Base-by-base conservation (phyloP, 2,329 filamentous ascomycete species). In the Penicillium vulpinum region DNA sequence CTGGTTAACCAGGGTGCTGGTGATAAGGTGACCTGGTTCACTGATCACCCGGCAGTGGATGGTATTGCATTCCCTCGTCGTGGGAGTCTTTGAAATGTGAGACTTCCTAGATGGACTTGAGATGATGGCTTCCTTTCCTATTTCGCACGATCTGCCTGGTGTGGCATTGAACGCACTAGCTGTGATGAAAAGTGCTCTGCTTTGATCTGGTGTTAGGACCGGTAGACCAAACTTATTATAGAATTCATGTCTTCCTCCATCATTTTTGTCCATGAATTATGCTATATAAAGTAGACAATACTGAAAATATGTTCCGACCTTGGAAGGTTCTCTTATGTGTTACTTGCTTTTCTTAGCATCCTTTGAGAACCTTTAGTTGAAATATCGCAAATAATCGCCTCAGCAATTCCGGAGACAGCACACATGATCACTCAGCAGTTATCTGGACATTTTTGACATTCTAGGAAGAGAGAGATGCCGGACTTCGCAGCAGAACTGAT, bases 11-110 rank as follows among this genome's bases (percentile, higher is more conserved):
- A 90, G 67, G 86, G 85, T 40, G 88, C 85, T 4, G 91, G 90
- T 43, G 92, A 96, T 63, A 88, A 91, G 68, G 91, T 92, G 70
- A 94, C 87, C 77, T 99, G 94, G 94, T 97, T 99, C 73, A 91
- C 92, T 41, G 94, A 97, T 73, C 83, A 87, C 69, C 81, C 89
- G 5, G 93, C 94, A 45, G 87, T 95, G 13, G 88, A 96, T 70
- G 92, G 91, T 5, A 90, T 99, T 13, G 80, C 82, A 59, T 97
- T 91, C 71, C 91, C 92, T 24, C 83, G 89, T 70, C 87, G 89
- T 65, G 87, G 89, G 21, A 88, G 82, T 68, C 73, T 88, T 59
- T 87, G 70, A 77, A 21, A 3, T 4, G 28, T 28, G 11, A 41
- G 8, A 1, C 5, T 18, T 28, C 13, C 21, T 7, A 5, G 16